These are phyloP conservation scores for Scenedesmus sp. DNA, from an alignment of 163 green algal genomes.

Conservation along the genomic window DNA sequence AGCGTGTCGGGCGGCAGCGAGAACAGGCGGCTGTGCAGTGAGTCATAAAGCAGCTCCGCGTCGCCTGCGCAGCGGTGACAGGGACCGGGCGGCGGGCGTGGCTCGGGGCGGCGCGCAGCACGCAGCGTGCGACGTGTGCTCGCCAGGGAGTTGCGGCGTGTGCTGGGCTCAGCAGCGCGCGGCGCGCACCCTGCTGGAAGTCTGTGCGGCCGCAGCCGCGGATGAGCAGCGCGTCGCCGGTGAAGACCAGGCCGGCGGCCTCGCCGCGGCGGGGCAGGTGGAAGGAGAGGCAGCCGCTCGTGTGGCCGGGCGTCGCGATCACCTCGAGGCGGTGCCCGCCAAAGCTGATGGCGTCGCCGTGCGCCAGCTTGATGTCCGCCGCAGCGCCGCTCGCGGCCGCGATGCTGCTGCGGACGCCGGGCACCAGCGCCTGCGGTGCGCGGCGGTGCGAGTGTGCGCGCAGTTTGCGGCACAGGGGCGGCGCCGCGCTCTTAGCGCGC, in stretches of 20 bases:
- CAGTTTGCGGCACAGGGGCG: background rate
- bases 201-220: slow-evolving; percentile 76
- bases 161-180: background rate
- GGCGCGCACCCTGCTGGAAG: slow-evolving; percentile 63
- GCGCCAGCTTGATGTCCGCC: slow-evolving; percentile 57
- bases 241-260: slow-evolving; percentile 59
- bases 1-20: slow-evolving; percentile 59
- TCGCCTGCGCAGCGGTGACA: too few relatives aligned
- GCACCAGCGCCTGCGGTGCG: slow-evolving; percentile 15
- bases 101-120: background rate
- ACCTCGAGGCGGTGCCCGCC: slow-evolving; percentile 44
- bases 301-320: slow-evolving; percentile 64
- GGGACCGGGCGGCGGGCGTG: background rate
- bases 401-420: slow-evolving; percentile 56
- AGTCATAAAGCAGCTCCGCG: slow-evolving; percentile 20
- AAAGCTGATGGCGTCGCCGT: slow-evolving; percentile 53
- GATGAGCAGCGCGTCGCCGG: slow-evolving; percentile 72
- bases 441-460: too few relatives aligned
- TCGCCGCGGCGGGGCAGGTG: background rate
- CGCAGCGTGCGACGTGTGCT: background rate
- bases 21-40: background rate
- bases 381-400: slow-evolving; percentile 50
- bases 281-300: slow-evolving; percentile 62
- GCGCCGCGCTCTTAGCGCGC: too few relatives aligned
- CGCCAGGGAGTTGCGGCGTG: slow-evolving; percentile 22